phyloP scores from a whole-genome alignment of 148 eudicot genomes.

The Tetragonia tetragonoides region DNA sequence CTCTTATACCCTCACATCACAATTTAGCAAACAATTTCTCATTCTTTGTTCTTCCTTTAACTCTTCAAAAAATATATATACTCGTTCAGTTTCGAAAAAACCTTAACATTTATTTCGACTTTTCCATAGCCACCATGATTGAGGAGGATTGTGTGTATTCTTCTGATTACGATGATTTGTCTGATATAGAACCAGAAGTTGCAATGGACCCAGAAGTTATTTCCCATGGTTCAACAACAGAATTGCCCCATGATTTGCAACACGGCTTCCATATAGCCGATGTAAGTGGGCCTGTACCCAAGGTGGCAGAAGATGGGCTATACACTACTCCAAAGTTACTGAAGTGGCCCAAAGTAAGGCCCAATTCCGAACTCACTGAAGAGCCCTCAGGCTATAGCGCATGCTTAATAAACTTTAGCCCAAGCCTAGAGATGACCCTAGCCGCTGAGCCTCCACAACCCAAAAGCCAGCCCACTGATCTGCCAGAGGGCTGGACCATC shows the following conservation, averaged over 20 bases:
- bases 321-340: not conserved
- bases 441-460: no score
- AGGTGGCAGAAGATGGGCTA: not conserved
- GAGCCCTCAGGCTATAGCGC: no score
- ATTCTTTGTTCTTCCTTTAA: not conserved
- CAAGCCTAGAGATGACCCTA: no score
- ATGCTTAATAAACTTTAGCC: no score
- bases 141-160: not conserved
- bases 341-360: not conserved
- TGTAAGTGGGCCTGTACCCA: not conserved
- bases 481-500: not conserved
- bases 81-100: no score
- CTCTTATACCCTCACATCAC: not conserved
- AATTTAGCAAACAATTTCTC: no score
- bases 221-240: not conserved
- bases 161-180: not conserved
- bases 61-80: no score
- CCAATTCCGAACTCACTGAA: not conserved
- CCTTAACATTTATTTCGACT: no score
- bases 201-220: not conserved
- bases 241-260: not conserved
- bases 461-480: not conserved
- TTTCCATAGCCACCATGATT: not conserved
- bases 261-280: not conserved
- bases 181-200: slow-evolving; percentile 8